Evolutionary conservation across 139 green algal species (phyloP).

Genomic region (Penium margaritaceum): DNA sequence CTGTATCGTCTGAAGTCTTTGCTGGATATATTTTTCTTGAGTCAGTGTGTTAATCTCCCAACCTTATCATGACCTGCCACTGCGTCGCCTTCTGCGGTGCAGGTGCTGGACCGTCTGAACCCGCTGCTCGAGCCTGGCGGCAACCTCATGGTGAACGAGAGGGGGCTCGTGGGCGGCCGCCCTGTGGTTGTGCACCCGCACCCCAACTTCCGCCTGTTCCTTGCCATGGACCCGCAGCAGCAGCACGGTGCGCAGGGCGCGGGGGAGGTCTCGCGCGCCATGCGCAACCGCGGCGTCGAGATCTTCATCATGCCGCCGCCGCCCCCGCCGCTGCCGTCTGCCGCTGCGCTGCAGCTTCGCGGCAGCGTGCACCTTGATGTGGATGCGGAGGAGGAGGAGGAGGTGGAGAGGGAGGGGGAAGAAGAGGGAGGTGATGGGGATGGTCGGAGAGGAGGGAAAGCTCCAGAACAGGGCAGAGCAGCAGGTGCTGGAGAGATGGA

Average conservation of each 20-base stretch:
- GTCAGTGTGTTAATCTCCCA: no score
- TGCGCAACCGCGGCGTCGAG: constrained; percentile 94
- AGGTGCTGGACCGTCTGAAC: constrained; percentile 91
- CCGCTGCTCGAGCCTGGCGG: constrained; percentile 84
- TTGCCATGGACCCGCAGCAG: constrained; percentile 75
- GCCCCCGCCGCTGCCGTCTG: not conserved
- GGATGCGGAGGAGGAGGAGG: no score
- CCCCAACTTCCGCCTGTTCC: constrained; percentile 85
- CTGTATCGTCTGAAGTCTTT: no score
- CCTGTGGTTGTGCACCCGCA: constrained; percentile 73
- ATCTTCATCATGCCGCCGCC: constrained; percentile 68
- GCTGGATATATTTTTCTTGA: no score
- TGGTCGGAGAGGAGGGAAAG: no score
- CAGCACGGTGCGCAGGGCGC: no score
- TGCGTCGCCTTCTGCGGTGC: no score
- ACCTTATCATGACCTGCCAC: no score
- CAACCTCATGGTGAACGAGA: constrained; percentile 80
- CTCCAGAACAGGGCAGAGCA: no score
- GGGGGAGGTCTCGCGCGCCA: constrained; percentile 90
- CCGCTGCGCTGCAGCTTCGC: not conserved
- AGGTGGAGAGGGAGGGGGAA: no score
- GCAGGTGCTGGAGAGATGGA: no score
- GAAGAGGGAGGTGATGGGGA: no score
- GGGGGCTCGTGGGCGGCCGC: constrained; percentile 49
- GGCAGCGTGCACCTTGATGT: not conserved